A percentile compares a stretch with the other conserved stretches of the same genome.
Conservation (phyloP, 2,329 filamentous ascomycete species). For the Nemania sp. region DNA sequence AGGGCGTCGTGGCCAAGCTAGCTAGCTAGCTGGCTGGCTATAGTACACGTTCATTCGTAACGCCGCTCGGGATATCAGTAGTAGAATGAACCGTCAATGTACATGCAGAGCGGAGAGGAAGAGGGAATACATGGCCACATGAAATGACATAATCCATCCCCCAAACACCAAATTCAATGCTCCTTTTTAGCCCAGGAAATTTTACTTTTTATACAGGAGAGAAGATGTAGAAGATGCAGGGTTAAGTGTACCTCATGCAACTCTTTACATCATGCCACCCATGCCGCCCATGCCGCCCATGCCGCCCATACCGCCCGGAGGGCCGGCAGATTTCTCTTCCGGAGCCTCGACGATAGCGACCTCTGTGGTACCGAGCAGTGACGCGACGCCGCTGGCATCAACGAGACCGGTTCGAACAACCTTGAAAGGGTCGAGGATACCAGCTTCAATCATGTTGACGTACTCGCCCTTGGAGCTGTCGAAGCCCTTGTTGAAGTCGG, state of each 20-base stretch:
- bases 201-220: conserved; percentile 43
- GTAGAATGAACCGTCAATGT: conserved; percentile 39
- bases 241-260: conserved; percentile 19
- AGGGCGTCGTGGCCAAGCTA: conserved; percentile 16
- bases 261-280: conserved; percentile 38
- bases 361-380: conserved; percentile 95
- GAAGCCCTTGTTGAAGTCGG: conserved; percentile 97
- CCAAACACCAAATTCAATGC: conserved; percentile 54
- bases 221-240: conserved; percentile 31
- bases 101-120: conserved; percentile 34
- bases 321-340: conserved; percentile 81
- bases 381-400: conserved; percentile 95
- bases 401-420: conserved; percentile 95
- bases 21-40: conserved; percentile 22
- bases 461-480: conserved; percentile 97
- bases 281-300: conserved; percentile 57
- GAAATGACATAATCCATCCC: conserved; percentile 39
- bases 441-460: conserved; percentile 95
- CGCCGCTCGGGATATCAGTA: conserved; percentile 42
- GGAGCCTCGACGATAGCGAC: conserved; percentile 95
- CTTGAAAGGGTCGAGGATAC: conserved; percentile 99
- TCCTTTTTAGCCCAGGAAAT: conserved; percentile 43
- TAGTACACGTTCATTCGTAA: conserved; percentile 41
- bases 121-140: conserved; percentile 47
- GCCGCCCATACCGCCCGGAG: conserved; percentile 63